Evolutionary conservation across 352 stramenopile genomes (phyloP), one percentile per base, ranked within the genome.

Genomic region (Globisporangium canariense): DNA sequence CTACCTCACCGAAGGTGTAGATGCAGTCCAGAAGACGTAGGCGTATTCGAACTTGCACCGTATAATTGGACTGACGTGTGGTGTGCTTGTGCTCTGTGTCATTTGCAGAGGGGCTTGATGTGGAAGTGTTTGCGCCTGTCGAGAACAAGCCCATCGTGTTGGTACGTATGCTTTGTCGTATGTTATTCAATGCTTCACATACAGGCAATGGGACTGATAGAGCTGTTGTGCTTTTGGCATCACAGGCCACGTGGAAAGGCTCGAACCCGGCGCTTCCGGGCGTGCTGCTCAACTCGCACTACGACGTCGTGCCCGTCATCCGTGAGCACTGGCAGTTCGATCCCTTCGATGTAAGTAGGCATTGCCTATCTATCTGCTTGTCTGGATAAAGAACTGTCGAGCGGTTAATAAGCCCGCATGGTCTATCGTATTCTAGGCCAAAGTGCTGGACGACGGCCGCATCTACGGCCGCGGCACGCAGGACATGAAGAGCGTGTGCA

Each of bases 401-500:
- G 18, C 20, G 16, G 41, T 16, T 47, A 47, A 47, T 18, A 4
- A 41, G 4, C 9, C 7, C 13, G 20, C 20, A 28, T 28, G 3
- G 18, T 67, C 10, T 52, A 52, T 25, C 25, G 5, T 47, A 1
- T 58, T 36, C 45, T 25, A 89, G 69, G 70, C 67, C 2, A 91
- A 91, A 36, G 70, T 91, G 32, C 75, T 87, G 32, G 83, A 92
- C 49, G 79, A 97, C 66, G 89, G 82, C 13, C 83, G 81, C 59
- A 97, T 98, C 63, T 97, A 97, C 66, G 93, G 86, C 60, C 80
- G 90, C 36, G 93, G 91, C 18, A 66, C 91, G 18, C 94, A 98
- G 70, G 94, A 98, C 70, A 98, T 98, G 94, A 98, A 98, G 71
- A 96, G 91, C 73, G 95, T 99, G 7, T 97, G 89, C 65, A 88